Evolutionary conservation across 2,329 filamentous ascomycete species (phyloP), one percentile per base, ranked within the genome.

Genomic region (Pestalotiopsis sp.): DNA sequence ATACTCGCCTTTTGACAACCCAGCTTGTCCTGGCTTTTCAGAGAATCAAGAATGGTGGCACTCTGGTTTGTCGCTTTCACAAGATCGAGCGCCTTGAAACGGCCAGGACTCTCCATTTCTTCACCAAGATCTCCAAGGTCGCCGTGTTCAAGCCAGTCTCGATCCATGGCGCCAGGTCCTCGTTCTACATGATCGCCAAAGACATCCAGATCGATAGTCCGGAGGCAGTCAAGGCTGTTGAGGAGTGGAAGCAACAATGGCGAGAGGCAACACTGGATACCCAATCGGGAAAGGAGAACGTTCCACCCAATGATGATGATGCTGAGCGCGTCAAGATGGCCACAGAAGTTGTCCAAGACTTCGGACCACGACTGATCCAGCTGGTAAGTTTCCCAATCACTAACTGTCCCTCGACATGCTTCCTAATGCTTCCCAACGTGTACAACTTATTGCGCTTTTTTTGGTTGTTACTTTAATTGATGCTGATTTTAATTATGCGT

Each of bases 151-250:
- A 89, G 72, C 84, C 84, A 0, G 70, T 7, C 1, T 73, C 7
- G 1, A 72, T 68, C 2, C 84, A 89, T 68, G 73, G 72, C 1
- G 83, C 75, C 23, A 76, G 82, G 4, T 85, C 82, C 0, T 87
- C 85, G 0, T 89, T 88, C 70, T 89, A 89, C 72, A 77, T 88
- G 73, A 69, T 89, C 11, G 86, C 85, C 2, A 80, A 74, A 1
- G 72, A 82, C 3, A 76, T 89, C 0, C 75, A 80, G 57, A 76
- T 77, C 4, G 56, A 75, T 3, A 69, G 70, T 20, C 58, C 71
- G 0, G 75, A 78, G 38, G 84, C 83, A 0, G 2, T 73, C 0
- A 40, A 68, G 9, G 81, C 83, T 0, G 70, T 87, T 2, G 57
- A 71, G 3, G 60, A 17, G 4, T 87, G 83, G 83, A 84, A 83